Percentiles rank a stretch among this genome's conserved stretches.
Evolutionary conservation across 805 yeast species (phyloP).

Genomic region (Yarrowia osloensis): DNA sequence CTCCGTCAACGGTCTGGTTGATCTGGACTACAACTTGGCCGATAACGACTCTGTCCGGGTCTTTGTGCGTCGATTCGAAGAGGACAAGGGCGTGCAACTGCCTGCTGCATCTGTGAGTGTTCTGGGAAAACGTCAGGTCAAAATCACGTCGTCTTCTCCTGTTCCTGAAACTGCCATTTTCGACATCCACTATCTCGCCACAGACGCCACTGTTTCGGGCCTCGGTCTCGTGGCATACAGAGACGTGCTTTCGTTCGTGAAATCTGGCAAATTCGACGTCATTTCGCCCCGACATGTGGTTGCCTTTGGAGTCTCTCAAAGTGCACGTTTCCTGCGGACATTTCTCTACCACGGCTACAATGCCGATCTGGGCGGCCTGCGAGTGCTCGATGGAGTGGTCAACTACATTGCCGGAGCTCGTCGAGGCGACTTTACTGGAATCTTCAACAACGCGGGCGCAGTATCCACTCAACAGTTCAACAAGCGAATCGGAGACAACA

Average conservation of each 20-base stretch:
- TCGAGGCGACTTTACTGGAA: slow-evolving; percentile 2
- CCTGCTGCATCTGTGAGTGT: background rate
- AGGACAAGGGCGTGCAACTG: background rate
- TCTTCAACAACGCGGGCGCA: slow-evolving; percentile 14
- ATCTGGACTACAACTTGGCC: slow-evolving; percentile 8
- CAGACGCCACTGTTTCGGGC: slow-evolving; percentile 9
- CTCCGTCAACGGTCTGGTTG: background rate
- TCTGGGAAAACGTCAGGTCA: background rate
- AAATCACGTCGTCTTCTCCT: background rate
- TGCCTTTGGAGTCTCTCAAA: slow-evolving; percentile 20
- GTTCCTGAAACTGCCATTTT: slow-evolving; percentile 15
- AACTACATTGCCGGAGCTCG: slow-evolving; percentile 29
- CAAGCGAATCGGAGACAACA: slow-evolving; percentile 27
- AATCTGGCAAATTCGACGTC: background rate
- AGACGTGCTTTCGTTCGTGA: background rate
- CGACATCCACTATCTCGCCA: slow-evolving; percentile 18
- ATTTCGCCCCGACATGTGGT: background rate
- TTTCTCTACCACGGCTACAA: slow-evolving; percentile 26
- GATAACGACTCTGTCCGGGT: background rate
- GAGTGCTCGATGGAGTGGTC: slow-evolving; percentile 25
- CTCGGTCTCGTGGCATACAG: slow-evolving; percentile 18
- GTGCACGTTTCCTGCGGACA: slow-evolving; percentile 22
- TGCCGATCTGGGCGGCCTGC: background rate
- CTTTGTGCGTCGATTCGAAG: slow-evolving; percentile 17
- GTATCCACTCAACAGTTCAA: slow-evolving; percentile 29